Conservation (phyloP, 176 grass and related monocot species). For the Aegilops tauschii region DNA sequence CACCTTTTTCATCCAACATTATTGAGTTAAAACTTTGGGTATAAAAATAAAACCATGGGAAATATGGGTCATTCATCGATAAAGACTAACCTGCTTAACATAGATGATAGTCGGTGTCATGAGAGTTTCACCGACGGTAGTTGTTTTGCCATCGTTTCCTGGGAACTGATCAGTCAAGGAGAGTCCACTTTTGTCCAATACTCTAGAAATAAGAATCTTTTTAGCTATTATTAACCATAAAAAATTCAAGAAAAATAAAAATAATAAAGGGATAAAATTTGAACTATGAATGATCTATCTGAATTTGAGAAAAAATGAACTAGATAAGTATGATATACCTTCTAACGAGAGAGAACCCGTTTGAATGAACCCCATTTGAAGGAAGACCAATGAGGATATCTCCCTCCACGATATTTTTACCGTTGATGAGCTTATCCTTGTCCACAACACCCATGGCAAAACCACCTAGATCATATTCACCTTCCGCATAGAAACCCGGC, state of each 20-base stretch:
- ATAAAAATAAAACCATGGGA: not conserved
- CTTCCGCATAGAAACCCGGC: conserved; percentile 81
- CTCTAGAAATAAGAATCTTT: conserved; percentile 39
- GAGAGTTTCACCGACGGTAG: conserved; percentile 79
- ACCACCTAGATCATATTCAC: conserved; percentile 89
- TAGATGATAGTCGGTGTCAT: conserved; percentile 92
- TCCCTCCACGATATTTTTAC: conserved; percentile 80
- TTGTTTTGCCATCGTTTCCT: conserved; percentile 44
- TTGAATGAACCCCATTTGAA: conserved; percentile 96
- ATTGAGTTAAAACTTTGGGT: not conserved
- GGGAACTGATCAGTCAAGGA: conserved; percentile 66
- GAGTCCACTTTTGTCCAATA: conserved; percentile 72
- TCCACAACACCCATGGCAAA: conserved; percentile 85
- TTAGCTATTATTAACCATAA: not conserved
- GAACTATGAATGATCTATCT: not conserved
- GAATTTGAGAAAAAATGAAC: not conserved
- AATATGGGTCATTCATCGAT: not conserved
- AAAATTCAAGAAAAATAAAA: not conserved
- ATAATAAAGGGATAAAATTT: not conserved
- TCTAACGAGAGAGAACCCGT: conserved; percentile 93
- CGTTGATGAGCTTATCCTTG: conserved; percentile 77
- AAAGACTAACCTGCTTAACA: conserved; percentile 77
- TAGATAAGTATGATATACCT: conserved; percentile 46
- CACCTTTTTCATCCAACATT: conserved; percentile 46
- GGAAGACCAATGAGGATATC: conserved; percentile 91